These are phyloP conservation scores for Debaryomyces fabryi DNA, from an alignment of 1,139 yeast species.

Conservation along the genomic window DNA sequence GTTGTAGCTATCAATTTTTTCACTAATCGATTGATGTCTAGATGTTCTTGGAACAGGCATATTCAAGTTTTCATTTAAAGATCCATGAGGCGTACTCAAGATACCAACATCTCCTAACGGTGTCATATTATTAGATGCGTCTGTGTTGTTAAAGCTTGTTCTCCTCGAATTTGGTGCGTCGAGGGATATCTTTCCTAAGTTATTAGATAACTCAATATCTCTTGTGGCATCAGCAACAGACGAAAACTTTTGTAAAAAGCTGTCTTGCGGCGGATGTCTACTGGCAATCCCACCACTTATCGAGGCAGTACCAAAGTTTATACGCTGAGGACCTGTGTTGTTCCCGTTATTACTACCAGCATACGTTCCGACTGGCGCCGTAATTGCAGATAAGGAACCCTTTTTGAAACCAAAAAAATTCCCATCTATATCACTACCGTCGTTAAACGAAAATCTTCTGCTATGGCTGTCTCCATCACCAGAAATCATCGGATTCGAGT, in stretches of 20 bases:
- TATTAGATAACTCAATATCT: slow-evolving; percentile 59
- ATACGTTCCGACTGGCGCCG: slow-evolving; percentile 39
- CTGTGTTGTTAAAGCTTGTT: slow-evolving; percentile 47
- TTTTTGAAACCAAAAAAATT: slow-evolving; percentile 48
- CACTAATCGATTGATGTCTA: slow-evolving; percentile 63
- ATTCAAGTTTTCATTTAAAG: slow-evolving; percentile 55
- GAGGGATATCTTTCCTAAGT: slow-evolving; percentile 31
- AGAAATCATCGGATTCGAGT: slow-evolving; percentile 2
- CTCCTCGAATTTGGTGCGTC: slow-evolving; percentile 42
- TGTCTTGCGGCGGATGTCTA: slow-evolving; percentile 50
- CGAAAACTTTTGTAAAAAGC: slow-evolving; percentile 67
- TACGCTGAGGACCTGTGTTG: slow-evolving; percentile 16
- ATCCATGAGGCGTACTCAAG: slow-evolving; percentile 46
- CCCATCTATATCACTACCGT: slow-evolving; percentile 48
- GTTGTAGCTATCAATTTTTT: slow-evolving; percentile 63
- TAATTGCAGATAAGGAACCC: slow-evolving; percentile 52
- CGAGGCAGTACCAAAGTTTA: slow-evolving; percentile 61
- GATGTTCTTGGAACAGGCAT: slow-evolving; percentile 42
- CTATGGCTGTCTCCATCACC: slow-evolving; percentile 9
- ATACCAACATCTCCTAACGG: slow-evolving; percentile 23
- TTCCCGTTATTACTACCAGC: slow-evolving; percentile 13
- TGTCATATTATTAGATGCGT: slow-evolving; percentile 14
- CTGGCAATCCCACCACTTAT: slow-evolving; percentile 60
- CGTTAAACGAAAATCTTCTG: slow-evolving; percentile 43
- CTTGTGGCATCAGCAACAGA: slow-evolving; percentile 81